phyloP scores from a whole-genome alignment of 164 flowering plant species.

The Vitis amurensis region DNA sequence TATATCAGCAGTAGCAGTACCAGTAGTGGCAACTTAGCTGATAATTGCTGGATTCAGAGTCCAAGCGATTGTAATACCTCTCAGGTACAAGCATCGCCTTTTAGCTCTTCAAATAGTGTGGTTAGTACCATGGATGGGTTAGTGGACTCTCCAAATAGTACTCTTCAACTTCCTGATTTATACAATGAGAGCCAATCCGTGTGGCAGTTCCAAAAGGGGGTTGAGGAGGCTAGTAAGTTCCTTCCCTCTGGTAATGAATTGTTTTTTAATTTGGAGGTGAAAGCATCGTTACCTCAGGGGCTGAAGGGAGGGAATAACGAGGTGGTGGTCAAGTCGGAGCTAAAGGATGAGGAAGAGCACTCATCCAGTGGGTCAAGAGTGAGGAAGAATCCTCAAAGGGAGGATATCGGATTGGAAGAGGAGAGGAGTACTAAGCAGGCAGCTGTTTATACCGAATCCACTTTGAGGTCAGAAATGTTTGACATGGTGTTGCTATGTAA shows the following conservation, averaged over 20 bases:
- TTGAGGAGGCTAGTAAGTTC: conserved; percentile 74
- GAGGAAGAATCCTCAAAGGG: conserved; percentile 49
- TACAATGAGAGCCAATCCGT: conserved; percentile 44
- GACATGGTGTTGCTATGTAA: conserved; percentile 62
- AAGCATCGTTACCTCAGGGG: conserved; percentile 9
- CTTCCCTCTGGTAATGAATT: conserved; percentile 41
- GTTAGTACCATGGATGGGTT: conserved; percentile 33
- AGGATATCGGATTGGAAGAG: conserved; percentile 40
- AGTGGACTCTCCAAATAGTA: conserved; percentile 50
- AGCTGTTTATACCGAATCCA: conserved; percentile 45
- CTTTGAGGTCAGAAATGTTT: conserved; percentile 45
- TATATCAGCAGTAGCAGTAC: conserved; percentile 3
- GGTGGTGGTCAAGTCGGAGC: conserved; percentile 29
- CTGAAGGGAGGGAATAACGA: conserved; percentile 9
- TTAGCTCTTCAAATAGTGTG: conserved; percentile 40
- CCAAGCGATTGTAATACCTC: conserved; percentile 17
- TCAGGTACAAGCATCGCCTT: conserved; percentile 20
- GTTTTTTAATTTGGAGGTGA: conserved; percentile 21
- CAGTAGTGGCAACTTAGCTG: conserved; percentile 10
- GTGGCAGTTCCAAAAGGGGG: conserved; percentile 64
- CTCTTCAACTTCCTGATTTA: conserved; percentile 36
- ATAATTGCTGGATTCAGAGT: conserved; percentile 21
- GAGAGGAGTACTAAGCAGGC: conserved; percentile 68
- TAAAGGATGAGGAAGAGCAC: conserved; percentile 20
- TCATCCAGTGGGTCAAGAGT: conserved; percentile 33